phyloP scores from a whole-genome alignment of 164 flowering plant genomes.

The Brasenia schreberi region DNA sequence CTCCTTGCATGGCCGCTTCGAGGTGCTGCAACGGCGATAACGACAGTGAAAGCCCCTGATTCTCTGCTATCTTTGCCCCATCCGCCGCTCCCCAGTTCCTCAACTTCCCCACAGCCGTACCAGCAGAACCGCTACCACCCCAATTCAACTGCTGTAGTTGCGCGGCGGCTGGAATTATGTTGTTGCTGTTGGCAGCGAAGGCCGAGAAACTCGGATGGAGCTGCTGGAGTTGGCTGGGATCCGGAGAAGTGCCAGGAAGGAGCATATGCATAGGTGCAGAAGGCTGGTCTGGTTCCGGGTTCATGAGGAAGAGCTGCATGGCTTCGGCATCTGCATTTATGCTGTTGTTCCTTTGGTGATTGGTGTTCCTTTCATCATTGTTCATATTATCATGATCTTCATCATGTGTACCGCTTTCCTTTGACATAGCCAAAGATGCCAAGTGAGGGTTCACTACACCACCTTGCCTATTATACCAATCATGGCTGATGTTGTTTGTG shows the following conservation, averaged over 20 bases:
- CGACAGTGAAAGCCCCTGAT: not conserved
- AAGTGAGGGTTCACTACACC: not conserved
- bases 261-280: slow-evolving; percentile 40
- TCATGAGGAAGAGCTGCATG: slow-evolving; percentile 93
- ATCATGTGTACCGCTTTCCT: not conserved
- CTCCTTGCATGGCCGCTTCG: not conserved
- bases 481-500: not conserved
- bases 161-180: slow-evolving; percentile 1
- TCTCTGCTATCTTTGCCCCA: not conserved
- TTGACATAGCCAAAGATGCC: not conserved
- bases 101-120: not conserved
- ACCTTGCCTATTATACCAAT: not conserved
- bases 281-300: slow-evolving; percentile 24
- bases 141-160: not conserved
- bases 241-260: slow-evolving; percentile 29
- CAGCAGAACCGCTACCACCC: not conserved
- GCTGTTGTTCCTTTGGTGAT: slow-evolving; percentile 1
- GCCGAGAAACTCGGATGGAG: not conserved
- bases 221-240: slow-evolving; percentile 14
- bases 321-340: slow-evolving; percentile 67
- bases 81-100: not conserved
- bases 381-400: not conserved
- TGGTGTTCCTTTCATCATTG: not conserved
- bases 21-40: not conserved
- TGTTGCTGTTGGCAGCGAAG: not conserved